A percentile compares a stretch with the other conserved stretches of the same genome.
Conservation (phyloP, 148 eudicot genomes). For the Beta vulgaris region DNA sequence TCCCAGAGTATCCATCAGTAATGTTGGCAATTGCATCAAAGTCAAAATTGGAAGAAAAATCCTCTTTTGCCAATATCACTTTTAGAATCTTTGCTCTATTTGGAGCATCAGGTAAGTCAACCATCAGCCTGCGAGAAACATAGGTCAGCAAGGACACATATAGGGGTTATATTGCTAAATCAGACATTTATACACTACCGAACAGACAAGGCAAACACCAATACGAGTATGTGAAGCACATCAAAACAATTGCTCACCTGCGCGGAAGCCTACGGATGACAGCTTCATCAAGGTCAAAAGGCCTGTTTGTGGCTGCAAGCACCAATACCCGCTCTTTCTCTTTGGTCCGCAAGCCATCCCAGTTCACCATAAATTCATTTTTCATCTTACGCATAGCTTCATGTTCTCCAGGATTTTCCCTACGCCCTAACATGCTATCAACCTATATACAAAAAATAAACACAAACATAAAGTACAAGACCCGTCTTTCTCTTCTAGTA, state of each 20-base stretch:
- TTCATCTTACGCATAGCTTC: conserved; percentile 99
- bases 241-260: conserved; percentile 41
- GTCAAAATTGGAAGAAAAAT: conserved; percentile 71
- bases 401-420: conserved; percentile 95
- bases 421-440: conserved; percentile 95
- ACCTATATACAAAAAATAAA: conserved; percentile 41
- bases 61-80: conserved; percentile 91
- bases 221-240: not conserved
- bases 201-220: not conserved
- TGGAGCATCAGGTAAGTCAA: conserved; percentile 88
- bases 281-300: conserved; percentile 98
- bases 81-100: conserved; percentile 87
- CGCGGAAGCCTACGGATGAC: conserved; percentile 91
- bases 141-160: not conserved
- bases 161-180: not conserved
- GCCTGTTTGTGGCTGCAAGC: conserved; percentile 96
- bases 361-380: conserved; percentile 95
- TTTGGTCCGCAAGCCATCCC: conserved; percentile 97
- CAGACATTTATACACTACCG: not conserved
- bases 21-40: conserved; percentile 79
- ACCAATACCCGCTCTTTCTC: conserved; percentile 89
- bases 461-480: not conserved
- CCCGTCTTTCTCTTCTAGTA: not conserved
- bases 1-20: conserved; percentile 98
- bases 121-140: conserved; percentile 70